These are phyloP conservation scores for Umbilicus rupestris DNA, from an alignment of 164 flowering plant species.

Conservation along the genomic window DNA sequence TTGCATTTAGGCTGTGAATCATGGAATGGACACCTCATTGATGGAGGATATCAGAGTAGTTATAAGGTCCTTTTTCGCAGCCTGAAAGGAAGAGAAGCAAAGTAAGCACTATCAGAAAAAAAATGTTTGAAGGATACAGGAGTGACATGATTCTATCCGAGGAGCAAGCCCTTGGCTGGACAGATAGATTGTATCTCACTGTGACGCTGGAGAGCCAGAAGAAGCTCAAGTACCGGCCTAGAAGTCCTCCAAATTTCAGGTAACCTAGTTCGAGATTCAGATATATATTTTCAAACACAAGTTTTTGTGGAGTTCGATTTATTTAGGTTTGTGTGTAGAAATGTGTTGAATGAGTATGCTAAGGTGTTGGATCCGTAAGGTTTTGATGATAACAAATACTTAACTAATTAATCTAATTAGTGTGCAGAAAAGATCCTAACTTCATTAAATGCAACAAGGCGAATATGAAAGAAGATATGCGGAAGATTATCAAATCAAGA, in stretches of 20 bases:
- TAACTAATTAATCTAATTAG: no score
- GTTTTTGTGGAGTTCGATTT: background rate
- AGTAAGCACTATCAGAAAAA: slow-evolving; percentile 16
- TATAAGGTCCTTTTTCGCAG: slow-evolving; percentile 23
- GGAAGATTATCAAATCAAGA: no score
- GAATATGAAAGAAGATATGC: no score
- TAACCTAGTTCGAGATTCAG: background rate
- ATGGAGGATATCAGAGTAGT: slow-evolving; percentile 20
- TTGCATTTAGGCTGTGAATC: slow-evolving; percentile 19
- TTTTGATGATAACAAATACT: no score
- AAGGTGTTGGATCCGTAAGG: no score
- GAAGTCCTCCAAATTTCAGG: slow-evolving; percentile 26
- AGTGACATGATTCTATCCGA: slow-evolving; percentile 24
- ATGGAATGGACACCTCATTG: slow-evolving; percentile 21
- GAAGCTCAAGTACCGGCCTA: slow-evolving; percentile 27
- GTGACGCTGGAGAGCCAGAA: slow-evolving; percentile 20
- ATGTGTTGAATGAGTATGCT: no score
- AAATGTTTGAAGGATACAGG: slow-evolving; percentile 33
- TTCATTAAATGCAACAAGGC: no score
- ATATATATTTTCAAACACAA: background rate
- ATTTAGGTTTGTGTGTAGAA: no score
- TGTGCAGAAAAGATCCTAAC: no score
- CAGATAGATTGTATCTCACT: slow-evolving; percentile 23
- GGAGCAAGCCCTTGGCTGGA: slow-evolving; percentile 28
- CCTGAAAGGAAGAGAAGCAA: slow-evolving; percentile 29